Evolutionary conservation across 805 yeast species (phyloP), one percentile per base, ranked within the genome.

Genomic region (Myxozyma neotropica): DNA sequence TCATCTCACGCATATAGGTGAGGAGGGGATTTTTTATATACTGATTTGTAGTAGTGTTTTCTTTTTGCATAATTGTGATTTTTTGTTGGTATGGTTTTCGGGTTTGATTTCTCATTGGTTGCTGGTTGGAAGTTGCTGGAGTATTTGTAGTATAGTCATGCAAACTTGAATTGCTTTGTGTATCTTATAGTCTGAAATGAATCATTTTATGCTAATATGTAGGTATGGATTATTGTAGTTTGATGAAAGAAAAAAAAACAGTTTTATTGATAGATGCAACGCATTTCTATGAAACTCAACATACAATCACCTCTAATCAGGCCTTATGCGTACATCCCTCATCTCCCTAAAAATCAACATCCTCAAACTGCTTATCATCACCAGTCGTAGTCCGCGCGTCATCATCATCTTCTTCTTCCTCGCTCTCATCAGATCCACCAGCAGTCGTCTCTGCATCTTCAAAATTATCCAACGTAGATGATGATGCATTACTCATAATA

Each of bases 401-500:
- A 29, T 47, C 53, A 38, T 55, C 58, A 6, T 47, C 54, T 12
- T 48, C 58, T 1, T 23, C 35, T 4, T 38, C 43, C 8, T 46
- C 56, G 17, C 44, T 52, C 4, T 24, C 43, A 6, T 29, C 31
- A n/a, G 45, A 55, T 35, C 27, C 46, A 10, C 39, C 57, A 17
- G 45, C 51, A 31, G 46, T 40, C 12, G 55, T 53, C 45, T 31
- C 45, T 15, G 58, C 57, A 24, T 59, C 63, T 55, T 55, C 63
- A 39, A 49, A 55, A 19, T 53, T 23, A 40, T 53, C 57, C 15
- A 43, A 46, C 19, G 61, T 48, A 12, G 53, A 50, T 17, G 35
- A 33, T 15, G 49, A 50, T 2, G 15, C 38, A 24, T 42, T 52
- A 31, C 43, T 38, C 21, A n/a, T 15, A 19, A 38, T 38, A 19